Evolutionary conservation across 2,329 filamentous ascomycete genomes (phyloP), one percentile per base, ranked within the genome.

Genomic region (Phialophora macrospora): DNA sequence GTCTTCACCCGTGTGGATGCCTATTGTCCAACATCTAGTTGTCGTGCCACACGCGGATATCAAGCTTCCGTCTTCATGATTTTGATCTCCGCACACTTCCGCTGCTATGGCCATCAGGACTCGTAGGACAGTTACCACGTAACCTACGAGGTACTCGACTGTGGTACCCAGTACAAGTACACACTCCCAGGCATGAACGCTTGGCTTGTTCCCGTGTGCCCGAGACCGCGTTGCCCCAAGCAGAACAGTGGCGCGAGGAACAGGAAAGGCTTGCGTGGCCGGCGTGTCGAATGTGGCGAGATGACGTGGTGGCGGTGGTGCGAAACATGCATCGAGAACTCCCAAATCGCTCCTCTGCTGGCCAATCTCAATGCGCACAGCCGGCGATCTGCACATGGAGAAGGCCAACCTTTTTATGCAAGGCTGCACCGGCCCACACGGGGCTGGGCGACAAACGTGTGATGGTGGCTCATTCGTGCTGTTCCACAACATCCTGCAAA

Each of bases 381-480:
- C 22, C 9, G 14, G 14, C 24, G 48, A 51, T 51, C 48, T 9
- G 3, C 20, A 7, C 17, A 49, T 22, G 3, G n/a, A 4, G 34
- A 41, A 14, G 12, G 12, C 34, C 34, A 17, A 14, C 4, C 17
- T 9, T 22, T 48, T 17, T 2, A 22, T 51, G 48, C 24, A 51
- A 51, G 48, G 48, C 48, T 51, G 48, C 2, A 44, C 12, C 22
- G 48, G 48, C 48, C 48, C 48, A 22, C 48, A 51, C 7, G 48
- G n/a, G 48, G 48, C 48, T 51, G 32, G 30, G 2, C 14, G n/a
- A 26, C 58, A 54, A 20, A 54, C 58, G 48, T 61, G 54, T 54
- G 22, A 60, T 44, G n/a, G 58, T 61, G 58, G 48, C 58, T 61
- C 46, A 61, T 61, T 30, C 24, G 46, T 22, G 22, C n/a, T 51